Evolutionary conservation across 768 basidiomycete genomes (phyloP), one percentile per base, ranked within the genome.

Genomic region (Leccinum fibrillosum): DNA sequence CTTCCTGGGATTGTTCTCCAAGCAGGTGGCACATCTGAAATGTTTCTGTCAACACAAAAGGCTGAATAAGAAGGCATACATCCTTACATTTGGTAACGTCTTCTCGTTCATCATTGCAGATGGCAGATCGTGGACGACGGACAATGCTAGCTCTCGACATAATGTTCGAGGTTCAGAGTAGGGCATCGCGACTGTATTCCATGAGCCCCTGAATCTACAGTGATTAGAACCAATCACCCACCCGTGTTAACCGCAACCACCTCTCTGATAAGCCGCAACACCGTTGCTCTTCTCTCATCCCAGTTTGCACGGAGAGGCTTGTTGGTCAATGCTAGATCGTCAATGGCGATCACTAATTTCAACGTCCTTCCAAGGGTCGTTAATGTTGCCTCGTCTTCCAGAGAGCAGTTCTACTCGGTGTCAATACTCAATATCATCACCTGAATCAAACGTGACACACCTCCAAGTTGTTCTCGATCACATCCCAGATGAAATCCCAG

Each of bases 401-500:
- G 75, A 0, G 83, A 80, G 25, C 82, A 81, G 47, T 77, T 81
- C 92, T 92, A 37, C n/a, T 19, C 13, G 2, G 48, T 8, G n/a
- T 67, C 45, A 62, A 6, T 34, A n/a, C n/a, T 35, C 5, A 9
- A 1, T 19, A 52, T 55, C 26, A 32, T 30, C 13, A 17, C 25
- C 8, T 1, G 52, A 25, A 26, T 17, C 6, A 55, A 35, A 28
- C 6, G 15, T 25, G 15, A 65, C 80, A 47, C 56, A 93, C 93
- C 82, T 98, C 95, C 3, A 98, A 77, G 65, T 90, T 92, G 58
- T 80, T 89, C 71, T 96, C 94, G 12, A 96, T 68, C 15, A 98
- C 72, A 68, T 98, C 94, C 69, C 92, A 95, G 5, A 94, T 84
- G 34, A 94, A 82, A 51, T 92, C 90, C 97, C 97, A 99, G 72